Conservation (phyloP, 108 stramenopile genomes). For the Cyclotella cryptica region DNA sequence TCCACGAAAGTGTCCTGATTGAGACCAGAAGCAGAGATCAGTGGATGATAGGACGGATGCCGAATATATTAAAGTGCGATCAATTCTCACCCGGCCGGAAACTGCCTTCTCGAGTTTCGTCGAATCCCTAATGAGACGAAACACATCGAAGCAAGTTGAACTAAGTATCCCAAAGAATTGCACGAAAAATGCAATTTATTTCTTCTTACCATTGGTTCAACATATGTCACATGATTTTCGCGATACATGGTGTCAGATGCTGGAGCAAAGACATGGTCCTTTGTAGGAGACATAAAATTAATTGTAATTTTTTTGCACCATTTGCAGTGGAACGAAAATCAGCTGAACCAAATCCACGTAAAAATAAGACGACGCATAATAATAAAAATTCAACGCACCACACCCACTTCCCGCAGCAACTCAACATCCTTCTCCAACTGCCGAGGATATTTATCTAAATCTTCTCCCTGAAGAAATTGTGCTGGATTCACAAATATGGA, state of each 20-base stretch:
- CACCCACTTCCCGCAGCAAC: conserved; percentile 69
- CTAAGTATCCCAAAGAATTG: not conserved
- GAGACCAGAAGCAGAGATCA: not conserved
- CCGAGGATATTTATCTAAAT: conserved; percentile 95
- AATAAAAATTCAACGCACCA: conserved; percentile 59
- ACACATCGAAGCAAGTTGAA: not conserved
- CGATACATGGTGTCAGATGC: conserved; percentile 75
- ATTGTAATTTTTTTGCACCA: not conserved
- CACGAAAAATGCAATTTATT: not conserved
- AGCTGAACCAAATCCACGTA: no score
- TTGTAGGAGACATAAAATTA: not conserved
- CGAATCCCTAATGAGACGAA: conserved; percentile 15
- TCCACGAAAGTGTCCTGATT: conserved; percentile 96
- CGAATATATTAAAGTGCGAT: not conserved
- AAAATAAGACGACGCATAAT: conserved; percentile 32
- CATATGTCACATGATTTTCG: conserved; percentile 72
- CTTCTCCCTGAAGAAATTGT: conserved; percentile 95
- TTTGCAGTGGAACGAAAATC: not conserved
- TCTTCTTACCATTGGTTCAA: conserved; percentile 64
- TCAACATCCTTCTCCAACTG: conserved; percentile 85
- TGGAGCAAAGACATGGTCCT: conserved; percentile 87
- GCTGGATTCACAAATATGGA: conserved; percentile 98
- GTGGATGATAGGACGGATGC: not conserved
- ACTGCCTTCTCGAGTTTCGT: conserved; percentile 13
- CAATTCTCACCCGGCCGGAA: conserved; percentile 14